A percentile compares a stretch with the other conserved stretches of the same genome.
phyloP scores from a whole-genome alignment of 345 rosid species.

The Stellera chamaejasme region DNA sequence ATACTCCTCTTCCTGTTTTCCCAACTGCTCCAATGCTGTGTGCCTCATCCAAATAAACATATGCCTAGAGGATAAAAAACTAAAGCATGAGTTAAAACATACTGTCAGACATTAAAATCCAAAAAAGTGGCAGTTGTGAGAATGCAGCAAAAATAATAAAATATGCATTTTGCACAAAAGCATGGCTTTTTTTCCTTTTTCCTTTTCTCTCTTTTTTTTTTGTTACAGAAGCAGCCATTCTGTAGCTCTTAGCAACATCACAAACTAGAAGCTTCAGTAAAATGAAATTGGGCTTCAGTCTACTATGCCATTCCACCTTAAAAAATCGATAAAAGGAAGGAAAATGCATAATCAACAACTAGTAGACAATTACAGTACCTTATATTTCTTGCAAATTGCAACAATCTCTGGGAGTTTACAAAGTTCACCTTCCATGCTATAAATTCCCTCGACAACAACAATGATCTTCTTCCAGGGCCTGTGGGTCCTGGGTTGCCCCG shows the following conservation, averaged over 20 bases:
- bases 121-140: constrained; percentile 4
- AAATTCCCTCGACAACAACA: constrained; percentile 83
- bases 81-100: neutral
- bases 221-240: neutral
- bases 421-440: constrained; percentile 95
- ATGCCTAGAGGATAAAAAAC: constrained; percentile 41
- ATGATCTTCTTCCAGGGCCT: constrained; percentile 96
- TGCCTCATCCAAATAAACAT: constrained; percentile 89
- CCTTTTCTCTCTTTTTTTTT: too few relatives aligned
- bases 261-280: constrained; percentile 2
- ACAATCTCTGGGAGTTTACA: constrained; percentile 90
- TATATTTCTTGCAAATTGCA: constrained; percentile 85
- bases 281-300: neutral
- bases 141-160: constrained; percentile 2
- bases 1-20: constrained; percentile 87
- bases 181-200: neutral
- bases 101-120: neutral
- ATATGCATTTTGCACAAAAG: neutral
- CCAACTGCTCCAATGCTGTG: constrained; percentile 99
- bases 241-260: constrained; percentile 5
- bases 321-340: too few relatives aligned
- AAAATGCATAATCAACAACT: too few relatives aligned
- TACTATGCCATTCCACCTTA: too few relatives aligned
- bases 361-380: constrained; percentile 32
- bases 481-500: constrained; percentile 88